phyloP scores from a whole-genome alignment of 495 filamentous ascomycete species.

The Daldinia grandis region DNA sequence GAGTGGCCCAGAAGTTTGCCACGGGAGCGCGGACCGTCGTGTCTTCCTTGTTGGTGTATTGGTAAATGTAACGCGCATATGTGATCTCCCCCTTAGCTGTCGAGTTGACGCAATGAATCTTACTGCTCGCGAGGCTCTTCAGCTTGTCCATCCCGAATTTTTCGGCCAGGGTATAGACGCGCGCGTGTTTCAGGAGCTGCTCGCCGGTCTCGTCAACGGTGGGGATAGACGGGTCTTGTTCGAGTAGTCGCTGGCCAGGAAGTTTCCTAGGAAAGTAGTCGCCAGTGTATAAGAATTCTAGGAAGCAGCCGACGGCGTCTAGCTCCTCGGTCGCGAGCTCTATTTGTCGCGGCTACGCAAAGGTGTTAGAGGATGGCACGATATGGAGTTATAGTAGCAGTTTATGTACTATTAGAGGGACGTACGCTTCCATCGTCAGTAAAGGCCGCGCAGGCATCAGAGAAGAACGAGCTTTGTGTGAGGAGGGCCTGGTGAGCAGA shows the following conservation, averaged over 20 bases:
- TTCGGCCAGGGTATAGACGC: constrained; percentile 87
- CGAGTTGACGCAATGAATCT: constrained; percentile 87
- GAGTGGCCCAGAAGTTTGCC: constrained; percentile 88
- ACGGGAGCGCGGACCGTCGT: constrained; percentile 79
- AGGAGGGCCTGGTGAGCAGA: constrained; percentile 84
- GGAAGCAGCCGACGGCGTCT: constrained; percentile 84
- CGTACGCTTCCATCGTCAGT: constrained; percentile 59
- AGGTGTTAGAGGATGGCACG: constrained; percentile 8
- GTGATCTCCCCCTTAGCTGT: constrained; percentile 87
- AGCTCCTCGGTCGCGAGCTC: constrained; percentile 74
- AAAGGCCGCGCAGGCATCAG: constrained; percentile 66
- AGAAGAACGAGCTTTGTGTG: constrained; percentile 75
- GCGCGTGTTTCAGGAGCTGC: constrained; percentile 84
- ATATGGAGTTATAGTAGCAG: background rate
- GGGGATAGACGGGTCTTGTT: constrained; percentile 65
- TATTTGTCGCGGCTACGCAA: constrained; percentile 67
- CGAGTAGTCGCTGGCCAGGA: constrained; percentile 61
- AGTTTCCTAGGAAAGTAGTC: constrained; percentile 83
- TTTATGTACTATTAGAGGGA: no score
- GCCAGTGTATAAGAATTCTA: constrained; percentile 91
- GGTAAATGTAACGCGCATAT: constrained; percentile 91
- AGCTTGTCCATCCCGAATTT: constrained; percentile 77
- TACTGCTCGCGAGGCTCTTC: constrained; percentile 79
- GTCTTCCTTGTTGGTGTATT: constrained; percentile 74
- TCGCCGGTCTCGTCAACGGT: constrained; percentile 74